These are phyloP conservation scores for Anisodus acutangulus DNA, from an alignment of 257 asterid genomes.

Conservation along the genomic window DNA sequence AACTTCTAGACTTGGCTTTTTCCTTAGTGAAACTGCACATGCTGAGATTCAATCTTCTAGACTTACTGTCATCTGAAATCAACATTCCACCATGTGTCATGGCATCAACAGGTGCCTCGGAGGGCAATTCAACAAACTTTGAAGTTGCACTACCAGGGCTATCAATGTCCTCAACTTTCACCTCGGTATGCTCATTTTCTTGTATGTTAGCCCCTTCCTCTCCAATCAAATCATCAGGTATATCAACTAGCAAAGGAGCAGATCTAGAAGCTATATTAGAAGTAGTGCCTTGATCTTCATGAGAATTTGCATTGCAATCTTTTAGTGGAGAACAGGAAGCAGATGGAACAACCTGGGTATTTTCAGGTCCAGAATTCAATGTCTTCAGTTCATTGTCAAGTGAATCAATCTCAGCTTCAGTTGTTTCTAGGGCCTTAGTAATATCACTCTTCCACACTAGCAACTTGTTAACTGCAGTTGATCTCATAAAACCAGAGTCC, in stretches of 20 bases:
- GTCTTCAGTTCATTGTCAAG: conserved; percentile 83
- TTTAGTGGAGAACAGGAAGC: conserved; percentile 50
- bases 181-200: conserved; percentile 38
- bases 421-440: conserved; percentile 73
- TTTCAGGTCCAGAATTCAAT: conserved; percentile 46
- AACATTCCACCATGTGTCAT: conserved; percentile 37
- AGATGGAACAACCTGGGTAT: conserved; percentile 44
- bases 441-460: conserved; percentile 67
- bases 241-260: conserved; percentile 50
- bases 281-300: conserved; percentile 52
- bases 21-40: conserved; percentile 36
- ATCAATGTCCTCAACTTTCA: conserved; percentile 66
- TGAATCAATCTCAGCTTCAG: conserved; percentile 83
- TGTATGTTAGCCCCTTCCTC: conserved; percentile 41
- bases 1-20: conserved; percentile 33
- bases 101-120: conserved; percentile 40
- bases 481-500: conserved; percentile 59
- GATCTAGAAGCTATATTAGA: conserved; percentile 48
- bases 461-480: conserved; percentile 73
- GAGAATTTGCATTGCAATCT: conserved; percentile 48
- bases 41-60: conserved; percentile 38
- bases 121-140: conserved; percentile 55
- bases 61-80: conserved; percentile 38
- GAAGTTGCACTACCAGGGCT: conserved; percentile 86
- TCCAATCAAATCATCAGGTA: conserved; percentile 40